These are phyloP conservation scores for Ogataea henricii DNA, from an alignment of 805 yeast species.

Conservation along the genomic window DNA sequence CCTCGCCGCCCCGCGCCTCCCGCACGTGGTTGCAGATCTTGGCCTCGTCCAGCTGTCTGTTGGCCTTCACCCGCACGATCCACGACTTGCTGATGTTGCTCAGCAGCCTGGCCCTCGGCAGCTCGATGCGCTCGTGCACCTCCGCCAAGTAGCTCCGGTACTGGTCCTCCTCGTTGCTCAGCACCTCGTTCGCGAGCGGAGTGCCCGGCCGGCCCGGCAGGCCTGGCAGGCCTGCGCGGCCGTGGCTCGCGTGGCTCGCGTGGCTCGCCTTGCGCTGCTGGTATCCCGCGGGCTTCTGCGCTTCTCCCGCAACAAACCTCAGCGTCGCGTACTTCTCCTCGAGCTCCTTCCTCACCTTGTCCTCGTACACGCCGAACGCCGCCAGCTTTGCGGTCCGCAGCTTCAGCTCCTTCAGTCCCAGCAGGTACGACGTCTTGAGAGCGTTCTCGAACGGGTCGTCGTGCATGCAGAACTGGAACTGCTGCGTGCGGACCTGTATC, in stretches of 20 bases:
- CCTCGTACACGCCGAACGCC: constrained; percentile 27
- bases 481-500: constrained; percentile 54
- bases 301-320: constrained; percentile 25
- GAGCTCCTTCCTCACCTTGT: constrained; percentile 22
- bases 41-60: constrained; percentile 8
- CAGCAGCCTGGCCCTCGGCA: constrained; percentile 29
- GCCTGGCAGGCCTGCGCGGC: not conserved
- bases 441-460: constrained; percentile 90
- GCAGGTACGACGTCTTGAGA: constrained; percentile 60
- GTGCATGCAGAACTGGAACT: constrained; percentile 66
- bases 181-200: constrained; percentile 23
- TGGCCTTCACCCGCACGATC: constrained; percentile 28
- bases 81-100: constrained; percentile 36
- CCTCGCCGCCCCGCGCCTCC: constrained; percentile 21
- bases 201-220: too few species aligned
- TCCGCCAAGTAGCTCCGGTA: constrained; percentile 25
- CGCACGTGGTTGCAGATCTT: constrained; percentile 3
- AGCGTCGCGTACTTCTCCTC: constrained; percentile 36
- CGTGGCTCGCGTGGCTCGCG: too few species aligned
- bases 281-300: constrained; percentile 15
- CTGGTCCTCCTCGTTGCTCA: constrained; percentile 26
- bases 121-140: constrained; percentile 24
- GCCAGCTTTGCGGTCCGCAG: constrained; percentile 52
- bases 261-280: too few species aligned
- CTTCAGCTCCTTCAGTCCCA: constrained; percentile 68